Percentiles rank a stretch among this genome's conserved stretches.
Evolutionary conservation across 768 basidiomycete species (phyloP).

Genomic region (Clavaria fumosa): DNA sequence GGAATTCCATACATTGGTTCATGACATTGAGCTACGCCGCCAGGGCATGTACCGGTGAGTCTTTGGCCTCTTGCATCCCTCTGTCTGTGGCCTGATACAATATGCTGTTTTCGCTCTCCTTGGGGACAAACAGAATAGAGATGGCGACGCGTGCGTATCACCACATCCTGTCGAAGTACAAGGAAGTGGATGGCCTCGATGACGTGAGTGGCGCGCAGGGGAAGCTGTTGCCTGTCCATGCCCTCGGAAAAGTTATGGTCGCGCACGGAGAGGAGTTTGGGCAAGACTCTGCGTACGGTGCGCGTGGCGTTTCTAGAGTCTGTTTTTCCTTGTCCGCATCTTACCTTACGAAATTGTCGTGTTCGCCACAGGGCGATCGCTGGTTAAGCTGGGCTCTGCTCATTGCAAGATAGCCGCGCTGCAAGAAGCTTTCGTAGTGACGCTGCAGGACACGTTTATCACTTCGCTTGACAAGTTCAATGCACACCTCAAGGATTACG

Average conservation of each 20-base stretch:
- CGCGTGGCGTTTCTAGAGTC: conserved; percentile 5
- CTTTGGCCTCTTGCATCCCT: not conserved
- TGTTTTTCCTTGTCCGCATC: not conserved
- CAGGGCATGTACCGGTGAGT: conserved; percentile 60
- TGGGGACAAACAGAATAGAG: conserved; percentile 37
- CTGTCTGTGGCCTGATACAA: too few species aligned
- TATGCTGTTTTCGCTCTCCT: not conserved
- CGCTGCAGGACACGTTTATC: conserved; percentile 61
- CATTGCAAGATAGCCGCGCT: conserved; percentile 75
- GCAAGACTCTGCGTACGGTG: conserved; percentile 62
- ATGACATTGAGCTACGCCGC: conserved; percentile 68
- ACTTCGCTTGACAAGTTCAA: conserved; percentile 45
- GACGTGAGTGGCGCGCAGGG: conserved; percentile 46
- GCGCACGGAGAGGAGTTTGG: conserved; percentile 70
- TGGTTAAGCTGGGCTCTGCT: conserved; percentile 65
- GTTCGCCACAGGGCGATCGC: conserved; percentile 37
- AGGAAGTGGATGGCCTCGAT: conserved; percentile 25
- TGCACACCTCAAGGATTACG: conserved; percentile 75
- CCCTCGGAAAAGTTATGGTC: conserved; percentile 77
- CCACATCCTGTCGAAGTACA: conserved; percentile 58
- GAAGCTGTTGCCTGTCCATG: conserved; percentile 64
- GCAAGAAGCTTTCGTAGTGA: conserved; percentile 67
- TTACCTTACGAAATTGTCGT: not conserved
- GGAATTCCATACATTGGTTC: conserved; percentile 69
- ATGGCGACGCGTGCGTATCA: conserved; percentile 60